Conservation (phyloP, 2,329 filamentous ascomycete genomes). For the Pestalotiopsis sp. region DNA sequence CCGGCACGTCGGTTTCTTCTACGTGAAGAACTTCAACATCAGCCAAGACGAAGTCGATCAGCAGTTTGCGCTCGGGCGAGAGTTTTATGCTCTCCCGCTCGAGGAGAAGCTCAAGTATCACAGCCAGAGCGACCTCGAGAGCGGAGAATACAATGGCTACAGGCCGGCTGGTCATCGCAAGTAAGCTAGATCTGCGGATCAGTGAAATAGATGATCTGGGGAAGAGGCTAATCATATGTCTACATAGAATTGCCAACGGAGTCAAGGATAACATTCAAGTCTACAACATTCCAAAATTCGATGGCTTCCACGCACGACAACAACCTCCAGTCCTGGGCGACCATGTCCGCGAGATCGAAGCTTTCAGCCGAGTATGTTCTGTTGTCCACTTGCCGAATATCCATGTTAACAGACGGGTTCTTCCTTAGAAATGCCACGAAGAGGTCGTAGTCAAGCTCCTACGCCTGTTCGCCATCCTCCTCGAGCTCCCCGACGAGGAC, state of each 20-base stretch:
- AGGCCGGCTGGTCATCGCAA: conserved; percentile 43
- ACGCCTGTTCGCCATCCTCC: conserved; percentile 61
- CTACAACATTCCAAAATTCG: conserved; percentile 63
- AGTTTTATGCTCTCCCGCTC: conserved; percentile 57
- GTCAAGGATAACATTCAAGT: conserved; percentile 59
- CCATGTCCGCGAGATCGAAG: conserved; percentile 1
- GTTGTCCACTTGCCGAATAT: no score
- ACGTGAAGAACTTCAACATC: conserved; percentile 63
- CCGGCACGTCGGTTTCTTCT: conserved; percentile 53
- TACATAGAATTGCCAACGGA: conserved; percentile 28
- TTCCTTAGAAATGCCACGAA: conserved; percentile 5
- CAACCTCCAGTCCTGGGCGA: conserved; percentile 29
- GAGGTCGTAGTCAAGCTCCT: conserved; percentile 60
- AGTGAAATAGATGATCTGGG: neutral
- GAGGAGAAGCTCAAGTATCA: conserved; percentile 63
- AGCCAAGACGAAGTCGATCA: conserved; percentile 58
- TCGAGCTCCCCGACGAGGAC: conserved; percentile 62
- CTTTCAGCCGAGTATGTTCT: conserved; percentile 3
- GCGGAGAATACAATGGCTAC: conserved; percentile 60
- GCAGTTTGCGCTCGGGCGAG: conserved; percentile 61
- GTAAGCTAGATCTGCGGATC: conserved; percentile 20
- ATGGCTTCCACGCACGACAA: conserved; percentile 42
- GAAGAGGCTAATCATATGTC: neutral
- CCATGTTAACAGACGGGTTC: neutral
- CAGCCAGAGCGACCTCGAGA: conserved; percentile 41